phyloP scores from a whole-genome alignment of 306 rosid genomes.

The Cicer arietinum region DNA sequence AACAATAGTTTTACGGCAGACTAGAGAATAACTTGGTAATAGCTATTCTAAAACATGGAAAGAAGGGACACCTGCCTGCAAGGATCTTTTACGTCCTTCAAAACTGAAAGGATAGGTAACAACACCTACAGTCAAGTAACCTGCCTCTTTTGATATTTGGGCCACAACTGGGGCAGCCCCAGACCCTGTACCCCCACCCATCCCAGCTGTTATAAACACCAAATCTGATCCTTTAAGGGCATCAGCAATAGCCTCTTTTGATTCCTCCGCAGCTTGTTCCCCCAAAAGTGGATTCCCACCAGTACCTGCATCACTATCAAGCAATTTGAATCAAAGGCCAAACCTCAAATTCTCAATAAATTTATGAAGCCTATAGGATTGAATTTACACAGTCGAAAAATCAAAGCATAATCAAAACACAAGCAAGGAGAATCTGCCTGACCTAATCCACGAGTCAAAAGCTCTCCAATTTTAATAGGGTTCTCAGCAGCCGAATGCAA shows the following conservation, averaged over 20 bases:
- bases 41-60: conserved; percentile 35
- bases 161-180: conserved; percentile 99
- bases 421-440: conserved; percentile 46
- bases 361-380: neutral
- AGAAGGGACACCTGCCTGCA: conserved; percentile 80
- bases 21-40: neutral
- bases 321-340: conserved; percentile 46
- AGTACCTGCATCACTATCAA: conserved; percentile 82
- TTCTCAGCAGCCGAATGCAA: conserved; percentile 82
- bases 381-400: conserved; percentile 7
- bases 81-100: conserved; percentile 97
- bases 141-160: conserved; percentile 92
- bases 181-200: conserved; percentile 99
- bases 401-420: neutral
- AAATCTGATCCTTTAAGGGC: conserved; percentile 97
- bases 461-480: conserved; percentile 96
- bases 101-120: conserved; percentile 97
- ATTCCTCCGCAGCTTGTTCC: conserved; percentile 99
- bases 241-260: conserved; percentile 81
- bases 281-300: conserved; percentile 99
- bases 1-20: neutral
- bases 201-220: conserved; percentile 96
- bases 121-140: conserved; percentile 96
- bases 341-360: conserved; percentile 32
- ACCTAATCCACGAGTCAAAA: conserved; percentile 99